These are phyloP conservation scores for Striga hermonthica DNA, from an alignment of 305 asterid genomes.

Conservation along the genomic window DNA sequence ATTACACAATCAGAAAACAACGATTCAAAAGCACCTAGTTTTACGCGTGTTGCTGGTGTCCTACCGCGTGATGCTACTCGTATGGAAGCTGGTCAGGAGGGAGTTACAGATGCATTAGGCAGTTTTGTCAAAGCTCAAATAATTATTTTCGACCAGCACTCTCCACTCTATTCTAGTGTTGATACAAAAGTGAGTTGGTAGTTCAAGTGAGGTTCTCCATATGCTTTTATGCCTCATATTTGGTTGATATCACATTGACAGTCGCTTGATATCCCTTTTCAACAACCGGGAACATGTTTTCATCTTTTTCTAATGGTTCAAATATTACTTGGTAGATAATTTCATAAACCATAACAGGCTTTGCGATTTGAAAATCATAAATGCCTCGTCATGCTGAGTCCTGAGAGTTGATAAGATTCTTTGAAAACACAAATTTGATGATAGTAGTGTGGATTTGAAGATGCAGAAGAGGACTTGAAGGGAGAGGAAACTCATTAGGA, in stretches of 20 bases:
- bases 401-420: too few relatives aligned
- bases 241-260: slow-evolving; percentile 1
- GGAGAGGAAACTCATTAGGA: slow-evolving; percentile 5
- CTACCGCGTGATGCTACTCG: slow-evolving; percentile 55
- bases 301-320: background rate
- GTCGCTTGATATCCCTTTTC: slow-evolving; percentile 8
- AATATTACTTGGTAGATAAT: slow-evolving; percentile 11
- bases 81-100: slow-evolving; percentile 49
- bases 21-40: slow-evolving; percentile 58
- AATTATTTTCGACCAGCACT: slow-evolving; percentile 66
- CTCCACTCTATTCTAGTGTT: slow-evolving; percentile 57
- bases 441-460: background rate
- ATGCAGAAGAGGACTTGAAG: background rate
- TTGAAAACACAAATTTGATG: background rate
- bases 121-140: slow-evolving; percentile 96
- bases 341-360: background rate
- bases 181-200: slow-evolving; percentile 65
- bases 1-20: slow-evolving; percentile 36
- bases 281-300: background rate
- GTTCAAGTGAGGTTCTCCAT: slow-evolving; percentile 17
- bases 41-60: slow-evolving; percentile 65
- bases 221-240: background rate
- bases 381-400: slow-evolving; percentile 13
- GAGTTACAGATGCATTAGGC: slow-evolving; percentile 52
- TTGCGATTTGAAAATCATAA: background rate